Evolutionary conservation across 768 basidiomycete genomes (phyloP), one percentile per base, ranked within the genome.

Genomic region (Boletus speciosus): DNA sequence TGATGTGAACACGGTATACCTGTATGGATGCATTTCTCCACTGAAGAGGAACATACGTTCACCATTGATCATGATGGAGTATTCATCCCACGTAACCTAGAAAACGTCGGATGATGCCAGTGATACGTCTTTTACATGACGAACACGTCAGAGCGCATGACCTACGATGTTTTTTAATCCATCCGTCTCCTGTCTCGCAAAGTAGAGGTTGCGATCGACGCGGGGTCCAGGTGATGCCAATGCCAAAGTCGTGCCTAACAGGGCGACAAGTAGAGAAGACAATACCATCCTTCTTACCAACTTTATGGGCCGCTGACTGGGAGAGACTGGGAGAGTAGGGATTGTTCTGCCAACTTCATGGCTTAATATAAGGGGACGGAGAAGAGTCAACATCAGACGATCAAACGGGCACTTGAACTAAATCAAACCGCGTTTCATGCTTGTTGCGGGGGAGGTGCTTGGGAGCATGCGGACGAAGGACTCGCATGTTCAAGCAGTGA

Each of bases 1-100:
- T 16, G 15, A 38, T 7, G 23, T 14, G 37, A 40, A 25, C 1
- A 31, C 1, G 36, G 6, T 10, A 38, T 56, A 64, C 57, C 84
- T 73, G 77, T 81, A 85, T 15, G 84, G 78, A 61, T 86, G 83
- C 50, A 83, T 71, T 64, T 86, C 84, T 27, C 83, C 85, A 10
- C 80, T 80, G 37, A 82, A 76, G 41, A 84, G 74, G 67, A 83
- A 84, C 23, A 78, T 59, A 7, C 82, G 74, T 57, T 83, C 80
- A 6, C 81, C 82, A 1, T 78, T 71, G 43, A 86, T 79, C 62
- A 74, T 83, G 7, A 85, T 70, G 1, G 82, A 84, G 52, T 81
- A 76, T 43, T 77, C 66, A 62, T 86, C 84, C 84, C 84, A 86
- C 3, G 78, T 78, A 16, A 83, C 80, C 66, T 67, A 49, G 37